phyloP scores from a whole-genome alignment of 139 green algal genomes.

The Coccomyxa sp. region DNA sequence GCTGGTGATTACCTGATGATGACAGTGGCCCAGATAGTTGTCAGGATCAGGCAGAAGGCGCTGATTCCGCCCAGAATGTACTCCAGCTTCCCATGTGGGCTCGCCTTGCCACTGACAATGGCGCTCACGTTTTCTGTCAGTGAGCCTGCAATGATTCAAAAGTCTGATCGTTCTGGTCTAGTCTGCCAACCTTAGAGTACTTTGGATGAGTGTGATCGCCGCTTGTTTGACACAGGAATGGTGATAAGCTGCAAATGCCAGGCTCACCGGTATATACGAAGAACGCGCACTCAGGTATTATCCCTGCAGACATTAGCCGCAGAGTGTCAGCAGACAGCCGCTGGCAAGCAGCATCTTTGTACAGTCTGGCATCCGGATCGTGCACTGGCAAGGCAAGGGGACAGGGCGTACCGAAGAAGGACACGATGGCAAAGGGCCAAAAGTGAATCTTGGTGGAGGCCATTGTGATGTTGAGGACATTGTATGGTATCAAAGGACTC shows the following conservation, averaged over 20 bases:
- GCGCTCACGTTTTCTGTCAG: constrained; percentile 21
- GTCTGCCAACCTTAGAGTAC: background rate
- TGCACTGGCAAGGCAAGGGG: background rate
- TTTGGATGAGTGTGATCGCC: background rate
- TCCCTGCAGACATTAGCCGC: constrained; percentile 11
- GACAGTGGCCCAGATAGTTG: constrained; percentile 18
- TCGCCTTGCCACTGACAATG: constrained; percentile 16
- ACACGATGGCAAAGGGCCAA: constrained; percentile 33
- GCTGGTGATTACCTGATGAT: constrained; percentile 12
- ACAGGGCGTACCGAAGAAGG: constrained; percentile 18
- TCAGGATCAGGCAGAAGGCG: constrained; percentile 9
- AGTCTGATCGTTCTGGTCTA: background rate
- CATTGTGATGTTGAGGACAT: constrained; percentile 60
- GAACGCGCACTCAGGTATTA: constrained; percentile 25
- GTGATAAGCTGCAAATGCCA: background rate
- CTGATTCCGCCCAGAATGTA: constrained; percentile 18
- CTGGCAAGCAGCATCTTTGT: background rate
- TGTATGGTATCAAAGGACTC: constrained; percentile 52
- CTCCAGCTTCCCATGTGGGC: constrained; percentile 5
- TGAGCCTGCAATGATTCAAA: constrained; percentile 4
- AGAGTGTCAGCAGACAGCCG: background rate
- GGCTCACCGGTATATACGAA: constrained; percentile 13
- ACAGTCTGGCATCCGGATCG: background rate
- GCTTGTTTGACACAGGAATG: background rate
- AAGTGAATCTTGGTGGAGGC: constrained; percentile 45